Base-by-base conservation (phyloP, 2,329 filamentous ascomycete genomes). In the Pyrenochaeta sp. region DNA sequence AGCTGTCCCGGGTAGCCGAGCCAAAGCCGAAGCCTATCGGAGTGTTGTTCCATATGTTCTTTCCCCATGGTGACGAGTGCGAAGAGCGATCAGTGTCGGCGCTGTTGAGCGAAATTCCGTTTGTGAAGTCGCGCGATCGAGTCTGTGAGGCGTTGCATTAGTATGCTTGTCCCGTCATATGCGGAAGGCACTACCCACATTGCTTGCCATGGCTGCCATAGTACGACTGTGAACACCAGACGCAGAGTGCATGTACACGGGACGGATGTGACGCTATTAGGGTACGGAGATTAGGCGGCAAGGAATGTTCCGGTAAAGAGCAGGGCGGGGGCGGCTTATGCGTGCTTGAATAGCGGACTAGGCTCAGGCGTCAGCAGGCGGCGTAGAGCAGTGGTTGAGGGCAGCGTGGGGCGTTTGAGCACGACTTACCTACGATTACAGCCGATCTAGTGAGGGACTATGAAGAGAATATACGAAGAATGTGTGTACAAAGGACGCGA, bases 1-100 rank as follows among this genome's bases (percentile, higher is more conserved):
- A 72, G 57, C 47, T 66, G 46, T 76, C 74, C 51, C 73, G 61
- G 36, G 58, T 58, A 11, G 62, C 45, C 7, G 70, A 66, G 54
- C 61, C 64, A 46, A 74, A 71, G 37, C 51, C 59, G n/a, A 68
- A 65, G 49, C 64, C 60, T 15, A 73, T 50, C 15, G 58, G 51
- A 42, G 51, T 65, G 39, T 64, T 66, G 54, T 70, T 73, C 74
- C 74, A 76, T 41, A 75, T 76, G 67, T 67, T 75, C 46, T 66
- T 68, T 21, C 64, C 63, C 72, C 74, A 75, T 20, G 63, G 52
- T 30, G 64, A 50, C 10, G 70, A 44, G 36, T 69, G 70, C 23
- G 69, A 56, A 4, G 66, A 45, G 51, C 66, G 69, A 9, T 73
- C 71, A 43, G 51, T 59, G 32, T 72, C 70, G 21, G 56, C 54